These are phyloP conservation scores for Farysia itapuensis DNA, from an alignment of 1,284 basidiomycete genomes.

Conservation along the genomic window DNA sequence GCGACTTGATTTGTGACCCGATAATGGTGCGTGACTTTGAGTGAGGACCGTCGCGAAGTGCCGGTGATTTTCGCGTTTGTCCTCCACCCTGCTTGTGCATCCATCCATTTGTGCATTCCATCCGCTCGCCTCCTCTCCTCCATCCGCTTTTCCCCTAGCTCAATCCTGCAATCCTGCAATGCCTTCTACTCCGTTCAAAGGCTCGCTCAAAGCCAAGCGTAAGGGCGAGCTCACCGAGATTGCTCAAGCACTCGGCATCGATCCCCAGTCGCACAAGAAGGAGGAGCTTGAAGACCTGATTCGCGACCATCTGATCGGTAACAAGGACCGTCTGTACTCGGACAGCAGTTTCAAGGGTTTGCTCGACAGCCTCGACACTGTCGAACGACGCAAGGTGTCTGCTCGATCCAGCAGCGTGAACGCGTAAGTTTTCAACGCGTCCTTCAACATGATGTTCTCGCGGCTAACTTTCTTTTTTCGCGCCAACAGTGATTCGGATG, in stretches of 20 bases:
- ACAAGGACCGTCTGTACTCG: slow-evolving; percentile 28
- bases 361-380: slow-evolving; percentile 43
- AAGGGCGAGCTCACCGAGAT: slow-evolving; percentile 50
- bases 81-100: not conserved
- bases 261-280: slow-evolving; percentile 26
- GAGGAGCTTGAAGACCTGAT: slow-evolving; percentile 48
- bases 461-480: not conserved
- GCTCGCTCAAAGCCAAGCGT: slow-evolving; percentile 45
- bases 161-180: slow-evolving; percentile 6
- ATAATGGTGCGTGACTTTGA: no score
- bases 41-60: no score
- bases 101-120: slow-evolving; percentile 3
- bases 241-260: slow-evolving; percentile 40
- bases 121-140: slow-evolving; percentile 16
- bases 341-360: slow-evolving; percentile 38
- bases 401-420: slow-evolving; percentile 39
- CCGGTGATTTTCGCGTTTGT: no score
- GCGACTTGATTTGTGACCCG: no score
- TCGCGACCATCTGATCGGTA: slow-evolving; percentile 30
- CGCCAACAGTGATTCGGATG: slow-evolving; percentile 34
- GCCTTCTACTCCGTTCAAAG: slow-evolving; percentile 39
- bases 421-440: slow-evolving; percentile 11
- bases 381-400: slow-evolving; percentile 13
- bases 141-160: slow-evolving; percentile 8
- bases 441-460: not conserved